These are phyloP conservation scores for Aspergillus novoparasiticus DNA, from an alignment of 2,329 filamentous ascomycete genomes.

Conservation along the genomic window DNA sequence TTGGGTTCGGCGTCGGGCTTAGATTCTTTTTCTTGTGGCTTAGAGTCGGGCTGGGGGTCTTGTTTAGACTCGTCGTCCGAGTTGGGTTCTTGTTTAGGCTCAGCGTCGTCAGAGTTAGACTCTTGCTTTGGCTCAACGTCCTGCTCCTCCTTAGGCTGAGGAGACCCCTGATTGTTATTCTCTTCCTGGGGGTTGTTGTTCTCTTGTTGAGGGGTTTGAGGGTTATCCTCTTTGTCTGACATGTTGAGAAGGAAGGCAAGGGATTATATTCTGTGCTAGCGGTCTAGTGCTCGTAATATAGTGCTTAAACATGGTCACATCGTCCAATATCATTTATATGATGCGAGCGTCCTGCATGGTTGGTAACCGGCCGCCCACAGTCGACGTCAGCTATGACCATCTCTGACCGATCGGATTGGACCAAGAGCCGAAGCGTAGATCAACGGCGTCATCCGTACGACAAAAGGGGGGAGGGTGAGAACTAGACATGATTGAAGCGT, in stretches of 20 bases:
- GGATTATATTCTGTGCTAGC: constrained; percentile 8
- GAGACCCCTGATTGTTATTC: constrained; percentile 13
- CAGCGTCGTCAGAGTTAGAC: constrained; percentile 4
- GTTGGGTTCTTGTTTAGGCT: constrained; percentile 18
- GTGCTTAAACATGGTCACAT: constrained; percentile 24
- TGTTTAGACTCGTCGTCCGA: constrained; percentile 37
- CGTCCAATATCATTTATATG: constrained; percentile 10
- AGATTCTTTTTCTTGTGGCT: constrained; percentile 40
- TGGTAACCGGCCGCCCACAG: not conserved
- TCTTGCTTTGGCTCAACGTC: constrained; percentile 10
- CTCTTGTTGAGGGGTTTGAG: constrained; percentile 26
- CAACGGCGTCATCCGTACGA: constrained; percentile 10
- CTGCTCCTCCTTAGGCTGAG: constrained; percentile 36
- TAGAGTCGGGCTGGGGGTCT: constrained; percentile 18
- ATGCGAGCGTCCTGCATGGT: constrained; percentile 1
- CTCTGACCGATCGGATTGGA: constrained; percentile 4
- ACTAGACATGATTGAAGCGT: constrained; percentile 14
- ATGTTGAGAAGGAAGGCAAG: constrained; percentile 29
- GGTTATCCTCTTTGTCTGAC: constrained; percentile 29
- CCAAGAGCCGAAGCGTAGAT: not conserved
- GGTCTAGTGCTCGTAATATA: constrained; percentile 7
- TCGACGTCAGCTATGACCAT: constrained; percentile 12
- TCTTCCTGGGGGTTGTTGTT: constrained; percentile 13
- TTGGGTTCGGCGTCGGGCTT: constrained; percentile 29
- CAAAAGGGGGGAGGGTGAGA: constrained; percentile 5